A percentile compares a stretch with the other conserved stretches of the same genome.
phyloP scores from a whole-genome alignment of 129 eudicot species.

The Ambrosia trifida region DNA sequence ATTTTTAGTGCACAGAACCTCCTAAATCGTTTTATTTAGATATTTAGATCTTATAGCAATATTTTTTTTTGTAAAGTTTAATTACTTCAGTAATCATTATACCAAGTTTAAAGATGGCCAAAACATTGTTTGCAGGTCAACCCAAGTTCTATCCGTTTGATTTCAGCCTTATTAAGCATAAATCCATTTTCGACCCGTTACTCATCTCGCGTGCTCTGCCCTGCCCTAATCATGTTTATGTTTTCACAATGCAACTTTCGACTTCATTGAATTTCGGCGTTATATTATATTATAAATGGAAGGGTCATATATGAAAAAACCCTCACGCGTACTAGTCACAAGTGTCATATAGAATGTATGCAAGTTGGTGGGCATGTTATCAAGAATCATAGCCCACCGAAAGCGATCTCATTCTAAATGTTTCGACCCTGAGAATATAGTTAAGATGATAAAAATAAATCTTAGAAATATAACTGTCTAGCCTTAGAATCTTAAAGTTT shows the following conservation, averaged over 20 bases:
- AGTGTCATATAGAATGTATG: slow-evolving; percentile 18
- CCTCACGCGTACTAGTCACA: slow-evolving; percentile 23
- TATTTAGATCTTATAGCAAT: background rate
- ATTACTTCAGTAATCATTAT: background rate
- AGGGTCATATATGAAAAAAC: slow-evolving; percentile 17
- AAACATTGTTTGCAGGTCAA: background rate
- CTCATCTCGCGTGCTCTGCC: background rate
- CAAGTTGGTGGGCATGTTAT: slow-evolving; percentile 46
- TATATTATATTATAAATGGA: background rate
- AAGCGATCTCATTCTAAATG: slow-evolving; percentile 40
- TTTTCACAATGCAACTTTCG: slow-evolving; percentile 8
- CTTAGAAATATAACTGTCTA: slow-evolving; percentile 19
- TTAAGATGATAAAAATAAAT: slow-evolving; percentile 35
- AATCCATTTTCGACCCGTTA: too few relatives aligned
- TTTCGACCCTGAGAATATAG: slow-evolving; percentile 39
- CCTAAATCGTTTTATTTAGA: background rate
- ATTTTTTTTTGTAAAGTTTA: background rate
- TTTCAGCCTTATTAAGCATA: too few relatives aligned
- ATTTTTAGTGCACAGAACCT: background rate
- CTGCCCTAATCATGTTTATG: background rate
- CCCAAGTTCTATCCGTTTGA: background rate
- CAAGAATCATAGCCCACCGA: slow-evolving; percentile 46
- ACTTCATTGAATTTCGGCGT: background rate
- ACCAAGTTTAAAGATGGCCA: background rate
- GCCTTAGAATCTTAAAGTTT: slow-evolving; percentile 22